Evolutionary conservation across 2,329 filamentous ascomycete genomes (phyloP).

Genomic region (Raffaelea deltoideospora): DNA sequence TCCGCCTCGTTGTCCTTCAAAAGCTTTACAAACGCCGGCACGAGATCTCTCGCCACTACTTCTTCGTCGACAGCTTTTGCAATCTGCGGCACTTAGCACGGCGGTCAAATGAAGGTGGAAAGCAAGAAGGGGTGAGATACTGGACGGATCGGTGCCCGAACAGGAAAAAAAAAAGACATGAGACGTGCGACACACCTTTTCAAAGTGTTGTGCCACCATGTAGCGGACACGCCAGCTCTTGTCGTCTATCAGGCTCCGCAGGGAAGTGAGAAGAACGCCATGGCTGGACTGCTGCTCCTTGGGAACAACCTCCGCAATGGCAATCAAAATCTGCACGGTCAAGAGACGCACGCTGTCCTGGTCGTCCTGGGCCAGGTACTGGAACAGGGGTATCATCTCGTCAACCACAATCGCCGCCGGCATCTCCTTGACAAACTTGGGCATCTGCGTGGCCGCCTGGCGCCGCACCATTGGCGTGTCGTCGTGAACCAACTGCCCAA

Average conservation of each 20-base stretch:
- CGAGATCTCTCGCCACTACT: constrained; percentile 82
- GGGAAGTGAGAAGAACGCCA: constrained; percentile 75
- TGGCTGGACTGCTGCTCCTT: constrained; percentile 97
- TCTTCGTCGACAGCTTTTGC: constrained; percentile 97
- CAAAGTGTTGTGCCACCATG: constrained; percentile 97
- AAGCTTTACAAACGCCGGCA: constrained; percentile 92
- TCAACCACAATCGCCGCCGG: constrained; percentile 80
- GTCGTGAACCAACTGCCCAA: constrained; percentile 85
- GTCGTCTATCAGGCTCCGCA: constrained; percentile 91
- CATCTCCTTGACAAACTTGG: constrained; percentile 98
- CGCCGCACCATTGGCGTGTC: constrained; percentile 98
- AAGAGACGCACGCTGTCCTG: constrained; percentile 93
- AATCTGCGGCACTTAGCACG: constrained; percentile 42
- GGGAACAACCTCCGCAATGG: constrained; percentile 90
- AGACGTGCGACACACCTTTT: constrained; percentile 67
- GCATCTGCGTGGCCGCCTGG: constrained; percentile 89
- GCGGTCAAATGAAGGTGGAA: too few species aligned
- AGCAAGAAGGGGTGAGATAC: too few species aligned
- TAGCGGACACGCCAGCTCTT: constrained; percentile 99
- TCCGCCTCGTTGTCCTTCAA: constrained; percentile 97
- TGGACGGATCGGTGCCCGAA: not conserved
- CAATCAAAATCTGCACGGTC: constrained; percentile 91
- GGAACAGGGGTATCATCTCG: constrained; percentile 98
- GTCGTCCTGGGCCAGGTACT: constrained; percentile 90
- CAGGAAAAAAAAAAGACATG: not conserved